phyloP scores from a whole-genome alignment of 495 filamentous ascomycete species.

The Xylaria grammica region DNA sequence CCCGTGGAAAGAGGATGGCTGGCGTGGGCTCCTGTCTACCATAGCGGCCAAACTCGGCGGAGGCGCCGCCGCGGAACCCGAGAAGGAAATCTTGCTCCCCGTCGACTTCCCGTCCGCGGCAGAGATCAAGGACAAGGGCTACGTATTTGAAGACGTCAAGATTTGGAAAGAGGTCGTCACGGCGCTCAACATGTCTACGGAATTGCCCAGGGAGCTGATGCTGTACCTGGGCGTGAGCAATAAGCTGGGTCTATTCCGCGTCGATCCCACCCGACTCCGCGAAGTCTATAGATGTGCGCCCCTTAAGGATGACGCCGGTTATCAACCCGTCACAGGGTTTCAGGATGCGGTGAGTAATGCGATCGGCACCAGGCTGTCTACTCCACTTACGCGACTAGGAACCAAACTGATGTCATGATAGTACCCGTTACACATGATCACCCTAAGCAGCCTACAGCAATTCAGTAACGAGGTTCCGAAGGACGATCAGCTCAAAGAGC shows the following conservation, averaged over 20 bases:
- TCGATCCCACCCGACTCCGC: conserved; percentile 64
- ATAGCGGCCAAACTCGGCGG: conserved; percentile 51
- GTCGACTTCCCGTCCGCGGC: conserved; percentile 62
- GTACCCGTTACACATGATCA: conserved; percentile 85
- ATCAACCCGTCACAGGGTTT: conserved; percentile 79
- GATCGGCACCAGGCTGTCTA: background rate
- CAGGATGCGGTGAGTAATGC: conserved; percentile 70
- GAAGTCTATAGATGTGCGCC: conserved; percentile 80
- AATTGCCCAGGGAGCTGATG: conserved; percentile 55
- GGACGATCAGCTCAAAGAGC: conserved; percentile 43
- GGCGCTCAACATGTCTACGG: conserved; percentile 64
- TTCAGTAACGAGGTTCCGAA: conserved; percentile 62
- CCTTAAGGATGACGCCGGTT: conserved; percentile 67
- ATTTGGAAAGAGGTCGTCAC: conserved; percentile 80
- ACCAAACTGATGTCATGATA: conserved; percentile 34
- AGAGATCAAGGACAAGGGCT: conserved; percentile 59
- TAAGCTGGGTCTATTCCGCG: conserved; percentile 72
- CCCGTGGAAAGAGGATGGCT: conserved; percentile 56
- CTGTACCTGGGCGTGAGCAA: conserved; percentile 68
- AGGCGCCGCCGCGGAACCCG: conserved; percentile 47
- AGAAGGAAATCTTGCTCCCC: conserved; percentile 66
- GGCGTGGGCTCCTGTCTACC: conserved; percentile 45
- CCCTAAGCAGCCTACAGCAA: conserved; percentile 73
- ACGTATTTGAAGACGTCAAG: conserved; percentile 65
- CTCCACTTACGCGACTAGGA: background rate